phyloP scores from a whole-genome alignment of 495 filamentous ascomycete species.

The Lichenothelia convexa region DNA sequence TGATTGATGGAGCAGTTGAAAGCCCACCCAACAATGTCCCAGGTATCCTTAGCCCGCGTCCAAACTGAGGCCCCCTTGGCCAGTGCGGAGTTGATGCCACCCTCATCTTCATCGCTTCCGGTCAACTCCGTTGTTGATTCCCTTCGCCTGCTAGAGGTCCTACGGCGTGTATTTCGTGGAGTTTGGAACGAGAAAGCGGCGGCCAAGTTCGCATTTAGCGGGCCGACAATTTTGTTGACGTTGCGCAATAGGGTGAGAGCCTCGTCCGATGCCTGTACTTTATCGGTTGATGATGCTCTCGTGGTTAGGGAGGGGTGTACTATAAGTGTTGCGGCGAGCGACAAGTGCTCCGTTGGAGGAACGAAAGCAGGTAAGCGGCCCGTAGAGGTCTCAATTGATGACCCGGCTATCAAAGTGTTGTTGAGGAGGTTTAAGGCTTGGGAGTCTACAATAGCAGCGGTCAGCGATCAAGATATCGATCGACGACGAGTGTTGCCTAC shows the following conservation, averaged over 20 bases:
- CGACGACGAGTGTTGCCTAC: conserved; percentile 23
- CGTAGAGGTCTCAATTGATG: conserved; percentile 12
- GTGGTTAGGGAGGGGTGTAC: conserved; percentile 54
- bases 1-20: conserved; percentile 73
- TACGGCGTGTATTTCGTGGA: conserved; percentile 4
- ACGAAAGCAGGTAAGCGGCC: conserved; percentile 23
- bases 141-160: conserved; percentile 15
- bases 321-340: conserved; percentile 46
- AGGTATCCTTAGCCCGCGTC: conserved; percentile 62
- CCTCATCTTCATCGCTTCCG: conserved; percentile 23
- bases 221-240: conserved; percentile 31
- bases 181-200: conserved; percentile 39
- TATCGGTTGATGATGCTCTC: conserved; percentile 33
- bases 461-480: conserved; percentile 1
- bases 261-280: conserved; percentile 31
- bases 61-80: conserved; percentile 51
- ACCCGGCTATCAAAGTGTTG: conserved; percentile 41
- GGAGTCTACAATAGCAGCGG: conserved; percentile 30
- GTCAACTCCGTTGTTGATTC: conserved; percentile 6
- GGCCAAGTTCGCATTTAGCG: conserved; percentile 28
- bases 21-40: conserved; percentile 78
- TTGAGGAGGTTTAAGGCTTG: conserved; percentile 51
- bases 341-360: conserved; percentile 39
- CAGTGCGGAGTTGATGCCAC: conserved; percentile 32
- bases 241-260: conserved; percentile 42